A percentile compares a stretch with the other conserved stretches of the same genome.
Evolutionary conservation across 495 filamentous ascomycete species (phyloP).

Genomic region (Talaromyces proteolyticus): DNA sequence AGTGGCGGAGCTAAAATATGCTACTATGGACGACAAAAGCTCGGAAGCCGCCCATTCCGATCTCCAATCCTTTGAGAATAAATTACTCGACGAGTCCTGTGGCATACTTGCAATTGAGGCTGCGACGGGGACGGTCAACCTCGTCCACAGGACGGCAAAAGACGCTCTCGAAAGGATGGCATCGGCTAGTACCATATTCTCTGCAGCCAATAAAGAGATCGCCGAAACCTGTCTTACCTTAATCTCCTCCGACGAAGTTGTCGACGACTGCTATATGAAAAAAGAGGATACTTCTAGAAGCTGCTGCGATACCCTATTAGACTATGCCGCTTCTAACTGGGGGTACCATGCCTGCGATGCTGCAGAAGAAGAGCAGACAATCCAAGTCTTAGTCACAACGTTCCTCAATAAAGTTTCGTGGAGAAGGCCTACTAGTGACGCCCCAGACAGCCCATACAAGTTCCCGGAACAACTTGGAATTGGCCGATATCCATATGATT

Average conservation of each 20-base stretch:
- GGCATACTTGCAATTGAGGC: constrained; percentile 24
- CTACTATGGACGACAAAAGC: constrained; percentile 6
- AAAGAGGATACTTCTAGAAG: constrained; percentile 5
- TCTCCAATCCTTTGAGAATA: constrained; percentile 13
- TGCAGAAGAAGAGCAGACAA: constrained; percentile 23
- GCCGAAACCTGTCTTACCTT: constrained; percentile 21
- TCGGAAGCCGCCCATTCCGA: neutral
- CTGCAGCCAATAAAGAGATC: constrained; percentile 23
- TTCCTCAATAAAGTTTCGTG: constrained; percentile 32
- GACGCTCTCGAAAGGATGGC: constrained; percentile 22
- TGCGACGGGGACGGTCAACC: constrained; percentile 14
- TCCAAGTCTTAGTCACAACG: constrained; percentile 21
- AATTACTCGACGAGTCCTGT: constrained; percentile 9
- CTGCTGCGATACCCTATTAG: constrained; percentile 3
- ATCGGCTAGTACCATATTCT: constrained; percentile 26
- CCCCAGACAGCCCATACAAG: constrained; percentile 2
- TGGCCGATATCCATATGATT: constrained; percentile 21
- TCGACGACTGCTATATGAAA: constrained; percentile 28
- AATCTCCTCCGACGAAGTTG: constrained; percentile 23
- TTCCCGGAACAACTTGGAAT: constrained; percentile 18
- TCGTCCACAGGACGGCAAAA: constrained; percentile 27
- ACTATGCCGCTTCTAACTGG: constrained; percentile 27
- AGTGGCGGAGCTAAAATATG: constrained; percentile 18
- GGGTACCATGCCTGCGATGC: constrained; percentile 23
- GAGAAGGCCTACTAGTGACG: constrained; percentile 20